These are phyloP conservation scores for Lolium rigidum DNA, from an alignment of 176 grass and related monocot genomes.

Conservation along the genomic window DNA sequence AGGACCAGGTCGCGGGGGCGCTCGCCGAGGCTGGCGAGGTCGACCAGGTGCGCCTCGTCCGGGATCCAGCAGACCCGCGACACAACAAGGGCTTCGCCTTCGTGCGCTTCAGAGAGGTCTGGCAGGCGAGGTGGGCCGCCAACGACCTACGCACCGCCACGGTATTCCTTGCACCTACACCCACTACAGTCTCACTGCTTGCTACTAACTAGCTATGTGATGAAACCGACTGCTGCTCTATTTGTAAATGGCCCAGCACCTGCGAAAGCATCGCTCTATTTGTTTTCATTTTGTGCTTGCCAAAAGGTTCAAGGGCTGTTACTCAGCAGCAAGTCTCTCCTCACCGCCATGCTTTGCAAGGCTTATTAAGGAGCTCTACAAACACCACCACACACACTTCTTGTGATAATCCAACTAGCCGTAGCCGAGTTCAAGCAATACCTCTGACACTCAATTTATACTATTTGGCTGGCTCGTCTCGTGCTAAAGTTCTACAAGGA, in stretches of 20 bases:
- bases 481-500: not conserved
- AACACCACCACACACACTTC: not conserved
- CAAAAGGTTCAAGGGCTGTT: conserved; percentile 10
- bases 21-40: conserved; percentile 52
- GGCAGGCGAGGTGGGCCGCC: conserved; percentile 24
- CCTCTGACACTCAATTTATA: conserved; percentile 17
- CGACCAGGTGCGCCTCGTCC: conserved; percentile 45
- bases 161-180: conserved; percentile 40
- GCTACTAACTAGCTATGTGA: not conserved
- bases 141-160: conserved; percentile 38
- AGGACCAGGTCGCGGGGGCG: conserved; percentile 49
- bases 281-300: not conserved
- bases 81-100: conserved; percentile 53
- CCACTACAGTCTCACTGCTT: conserved; percentile 15
- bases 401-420: not conserved
- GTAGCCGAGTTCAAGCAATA: not conserved
- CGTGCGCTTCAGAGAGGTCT: conserved; percentile 17
- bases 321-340: not conserved
- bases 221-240: conserved; percentile 2
- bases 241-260: not conserved
- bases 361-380: not conserved
- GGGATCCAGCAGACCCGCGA: conserved; percentile 32
- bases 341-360: not conserved
- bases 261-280: not conserved
- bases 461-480: conserved; percentile 1